Evolutionary conservation across 2,329 filamentous ascomycete genomes (phyloP).

Genomic region (Aspergillus hiratsukae): DNA sequence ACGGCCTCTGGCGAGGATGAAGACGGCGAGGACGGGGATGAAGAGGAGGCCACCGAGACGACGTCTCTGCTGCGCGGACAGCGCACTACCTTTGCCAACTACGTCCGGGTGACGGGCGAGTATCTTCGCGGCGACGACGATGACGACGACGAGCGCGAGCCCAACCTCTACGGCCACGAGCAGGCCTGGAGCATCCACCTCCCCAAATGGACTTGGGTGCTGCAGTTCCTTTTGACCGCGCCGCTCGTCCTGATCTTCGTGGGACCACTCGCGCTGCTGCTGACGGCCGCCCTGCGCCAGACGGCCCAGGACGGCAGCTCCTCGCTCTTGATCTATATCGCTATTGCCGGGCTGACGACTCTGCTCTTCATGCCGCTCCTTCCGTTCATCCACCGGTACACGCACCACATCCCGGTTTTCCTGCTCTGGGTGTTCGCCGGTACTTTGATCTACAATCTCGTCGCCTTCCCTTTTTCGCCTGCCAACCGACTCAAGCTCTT

Average conservation of each 20-base stretch:
- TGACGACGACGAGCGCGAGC: conserved; percentile 24
- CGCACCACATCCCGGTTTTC: conserved; percentile 74
- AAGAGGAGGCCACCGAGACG: conserved; percentile 48
- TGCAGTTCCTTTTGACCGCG: conserved; percentile 77
- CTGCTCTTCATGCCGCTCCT: conserved; percentile 70
- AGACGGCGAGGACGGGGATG: conserved; percentile 28
- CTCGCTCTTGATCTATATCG: conserved; percentile 66
- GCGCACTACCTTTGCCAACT: conserved; percentile 53
- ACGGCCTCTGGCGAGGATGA: conserved; percentile 39
- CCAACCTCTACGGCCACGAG: conserved; percentile 61
- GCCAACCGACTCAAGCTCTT: conserved; percentile 78
- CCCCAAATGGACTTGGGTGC: conserved; percentile 78
- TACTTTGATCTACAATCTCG: conserved; percentile 79
- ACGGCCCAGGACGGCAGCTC: conserved; percentile 79
- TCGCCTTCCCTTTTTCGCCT: conserved; percentile 81
- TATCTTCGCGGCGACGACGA: conserved; percentile 24
- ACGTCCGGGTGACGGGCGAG: conserved; percentile 39
- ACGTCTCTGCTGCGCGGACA: conserved; percentile 53
- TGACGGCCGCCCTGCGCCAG: conserved; percentile 69
- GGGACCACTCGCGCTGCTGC: conserved; percentile 69
- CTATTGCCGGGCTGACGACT: conserved; percentile 63
- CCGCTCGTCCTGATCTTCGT: conserved; percentile 74
- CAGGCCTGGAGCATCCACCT: conserved; percentile 80
- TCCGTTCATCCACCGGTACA: conserved; percentile 83
- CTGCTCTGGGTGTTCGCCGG: conserved; percentile 67